Base-by-base conservation (phyloP, 2,329 filamentous ascomycete species). In the Arthrobotrys musiformis region DNA sequence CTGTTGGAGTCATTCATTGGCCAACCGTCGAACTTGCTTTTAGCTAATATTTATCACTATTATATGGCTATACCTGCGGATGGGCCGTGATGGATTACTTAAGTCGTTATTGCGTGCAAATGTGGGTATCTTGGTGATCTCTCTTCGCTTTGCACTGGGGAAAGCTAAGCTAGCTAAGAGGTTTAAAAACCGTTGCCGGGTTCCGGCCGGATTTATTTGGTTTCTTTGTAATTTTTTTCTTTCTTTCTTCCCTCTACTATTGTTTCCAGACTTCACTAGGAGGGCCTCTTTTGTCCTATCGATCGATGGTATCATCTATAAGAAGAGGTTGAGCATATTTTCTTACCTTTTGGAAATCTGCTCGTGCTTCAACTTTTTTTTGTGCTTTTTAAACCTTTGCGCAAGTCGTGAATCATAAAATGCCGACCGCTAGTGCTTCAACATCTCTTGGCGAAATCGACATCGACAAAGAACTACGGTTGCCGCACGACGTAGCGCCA, bases 391-490 rank as follows among this genome's bases (percentile, higher is more conserved):
- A 62, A 52, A 30, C 9, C 11, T n/a, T n/a, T n/a, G n/a, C n/a
- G n/a, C n/a, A n/a, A n/a, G n/a, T n/a, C n/a, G n/a, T n/a, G 37
- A n/a, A 19, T 42, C 40, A 8, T 9, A 61, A 30, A 19, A 76
- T 66, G 64, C 48, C 48, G 15, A 48, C 11, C 35, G 56, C 50
- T 8, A 54, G 63, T 42, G 52, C 61, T 26, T 67, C 73, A 19
- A 70, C 58, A 17, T 77, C 61, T 50, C 60, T 70, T 60, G 66
- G 61, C 40, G 66, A 70, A 11, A 67, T 70, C 26, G 52, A 70
- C 8, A 70, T 66, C 22, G 60, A 70, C 4, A 77, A 77, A 19
- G 73, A 70, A 37, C 19, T 62, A 22, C 33, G 30, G 7, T 46
- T 13, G 9, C 63, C 67, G 24, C 26, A 28, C 8, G 56, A 61